These are phyloP conservation scores for Cryphonectria nitschkei DNA, from an alignment of 2,329 filamentous ascomycete species.

Conservation along the genomic window DNA sequence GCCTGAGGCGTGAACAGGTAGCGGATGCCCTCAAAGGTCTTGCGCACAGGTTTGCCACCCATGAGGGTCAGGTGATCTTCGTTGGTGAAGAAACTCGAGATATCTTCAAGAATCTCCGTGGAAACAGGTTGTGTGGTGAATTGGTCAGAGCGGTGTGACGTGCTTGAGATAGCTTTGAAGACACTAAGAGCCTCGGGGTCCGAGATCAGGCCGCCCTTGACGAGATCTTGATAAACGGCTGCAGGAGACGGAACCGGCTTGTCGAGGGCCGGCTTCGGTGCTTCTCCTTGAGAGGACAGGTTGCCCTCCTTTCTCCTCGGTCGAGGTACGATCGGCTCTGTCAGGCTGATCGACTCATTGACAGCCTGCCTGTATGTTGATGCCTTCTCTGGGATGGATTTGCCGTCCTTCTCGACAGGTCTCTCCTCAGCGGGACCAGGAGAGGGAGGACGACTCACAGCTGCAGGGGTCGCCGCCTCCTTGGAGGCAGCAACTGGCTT, in stretches of 20 bases:
- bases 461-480: constrained; percentile 27
- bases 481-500: constrained; percentile 43
- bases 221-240: constrained; percentile 29
- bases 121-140: constrained; percentile 32
- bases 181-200: constrained; percentile 42
- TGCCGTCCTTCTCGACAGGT: constrained; percentile 24
- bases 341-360: constrained; percentile 29
- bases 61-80: constrained; percentile 60
- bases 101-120: constrained; percentile 40
- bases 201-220: constrained; percentile 24
- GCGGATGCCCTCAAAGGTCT: constrained; percentile 65
- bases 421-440: constrained; percentile 17
- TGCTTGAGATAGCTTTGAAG: constrained; percentile 43
- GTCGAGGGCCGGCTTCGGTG: constrained; percentile 19
- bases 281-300: constrained; percentile 15
- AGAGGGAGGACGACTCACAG: constrained; percentile 25
- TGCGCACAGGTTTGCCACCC: constrained; percentile 62
- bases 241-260: constrained; percentile 22
- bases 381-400: constrained; percentile 20
- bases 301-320: constrained; percentile 25
- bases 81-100: constrained; percentile 53
- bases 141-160: constrained; percentile 40
- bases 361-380: constrained; percentile 29
- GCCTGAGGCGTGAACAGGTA: constrained; percentile 77
- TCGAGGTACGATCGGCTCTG: constrained; percentile 22